Percentiles rank a stretch among this genome's conserved stretches.
These are phyloP conservation scores for Grosmannia penicillata DNA, from an alignment of 2,329 filamentous ascomycete genomes.

Conservation along the genomic window DNA sequence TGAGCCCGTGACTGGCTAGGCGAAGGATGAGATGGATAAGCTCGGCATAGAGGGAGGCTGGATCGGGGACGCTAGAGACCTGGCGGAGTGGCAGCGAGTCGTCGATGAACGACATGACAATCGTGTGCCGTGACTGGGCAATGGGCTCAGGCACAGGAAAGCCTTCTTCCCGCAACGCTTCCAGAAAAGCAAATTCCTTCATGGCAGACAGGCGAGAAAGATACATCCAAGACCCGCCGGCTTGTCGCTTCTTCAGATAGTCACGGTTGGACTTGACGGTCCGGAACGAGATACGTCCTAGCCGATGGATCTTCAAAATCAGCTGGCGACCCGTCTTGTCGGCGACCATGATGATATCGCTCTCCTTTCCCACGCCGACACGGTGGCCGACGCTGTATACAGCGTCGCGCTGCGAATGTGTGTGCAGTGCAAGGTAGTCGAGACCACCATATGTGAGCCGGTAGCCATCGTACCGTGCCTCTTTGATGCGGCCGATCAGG, in stretches of 20 bases:
- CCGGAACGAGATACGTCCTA: conserved; percentile 92
- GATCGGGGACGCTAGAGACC: conserved; percentile 69
- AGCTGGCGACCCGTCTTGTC: conserved; percentile 60
- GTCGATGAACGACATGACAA: conserved; percentile 90
- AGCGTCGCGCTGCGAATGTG: conserved; percentile 62
- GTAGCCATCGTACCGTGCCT: conserved; percentile 95
- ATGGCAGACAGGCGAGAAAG: conserved; percentile 83
- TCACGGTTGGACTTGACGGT: conserved; percentile 93
- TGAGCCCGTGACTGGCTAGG: conserved; percentile 73
- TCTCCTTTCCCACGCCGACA: conserved; percentile 94
- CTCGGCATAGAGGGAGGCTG: conserved; percentile 77
- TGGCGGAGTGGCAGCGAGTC: conserved; percentile 86
- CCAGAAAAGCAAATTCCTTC: conserved; percentile 94
- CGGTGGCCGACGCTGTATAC: conserved; percentile 90
- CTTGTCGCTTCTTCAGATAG: conserved; percentile 64
- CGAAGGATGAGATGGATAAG: conserved; percentile 75
- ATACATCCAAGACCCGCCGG: conserved; percentile 85
- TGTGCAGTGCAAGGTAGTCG: conserved; percentile 92
- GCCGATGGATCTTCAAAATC: conserved; percentile 88
- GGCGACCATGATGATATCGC: conserved; percentile 89
- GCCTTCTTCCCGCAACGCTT: conserved; percentile 64
- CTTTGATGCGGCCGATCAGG: conserved; percentile 83
- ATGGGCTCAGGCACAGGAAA: conserved; percentile 84
- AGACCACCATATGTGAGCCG: conserved; percentile 90
- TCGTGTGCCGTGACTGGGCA: conserved; percentile 82